Evolutionary conservation across 2,329 filamentous ascomycete species (phyloP), one percentile per base, ranked within the genome.

Genomic region (Boeremia lycopersici): DNA sequence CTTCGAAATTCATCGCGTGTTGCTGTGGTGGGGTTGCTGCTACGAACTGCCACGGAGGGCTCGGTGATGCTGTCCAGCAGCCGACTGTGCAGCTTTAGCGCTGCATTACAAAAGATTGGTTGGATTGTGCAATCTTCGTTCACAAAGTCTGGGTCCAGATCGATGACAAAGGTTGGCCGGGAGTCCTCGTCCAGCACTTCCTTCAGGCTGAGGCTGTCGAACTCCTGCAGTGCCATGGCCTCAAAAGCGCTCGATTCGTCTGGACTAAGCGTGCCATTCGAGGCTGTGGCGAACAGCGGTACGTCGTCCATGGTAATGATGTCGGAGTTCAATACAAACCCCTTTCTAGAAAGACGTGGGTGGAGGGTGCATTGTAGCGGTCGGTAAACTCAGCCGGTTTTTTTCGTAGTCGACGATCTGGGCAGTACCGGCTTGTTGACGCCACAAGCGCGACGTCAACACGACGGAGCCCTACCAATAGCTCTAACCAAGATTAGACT

Each of bases 1-100:
- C 47, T 57, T 42, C 63, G 73, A 57, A 81, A 81, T 0, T 74
- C 71, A 0, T 65, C 50, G 48, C 78, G 77, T 17, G 64, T 59
- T 28, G 63, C 48, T 9, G 60, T 42, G 11, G 44, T 25, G 13
- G 50, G 25, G 10, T 48, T 44, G n/a, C 15, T 45, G 15, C 30
- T 35, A 6, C 23, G 11, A 33, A 38, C 11, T 15, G 47, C 52
- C 19, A 61, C 41, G 2, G 44, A 28, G 12, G 40, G 39, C 11
- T 64, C 63, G 1, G 52, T 63, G 26, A 74, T 48, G 38, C 56
- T 64, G 42, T 72, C 66, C 45, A 71, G 45, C 44, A 74, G 58
- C 13, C 57, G 61, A 25, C 66, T 62, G 53, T 73, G 69, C 17
- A 62, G 38, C 15, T 63, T 62, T n/a, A 74, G 59, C 8, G 70